phyloP scores from a whole-genome alignment of 345 rosid species.

The Triadica sebifera region DNA sequence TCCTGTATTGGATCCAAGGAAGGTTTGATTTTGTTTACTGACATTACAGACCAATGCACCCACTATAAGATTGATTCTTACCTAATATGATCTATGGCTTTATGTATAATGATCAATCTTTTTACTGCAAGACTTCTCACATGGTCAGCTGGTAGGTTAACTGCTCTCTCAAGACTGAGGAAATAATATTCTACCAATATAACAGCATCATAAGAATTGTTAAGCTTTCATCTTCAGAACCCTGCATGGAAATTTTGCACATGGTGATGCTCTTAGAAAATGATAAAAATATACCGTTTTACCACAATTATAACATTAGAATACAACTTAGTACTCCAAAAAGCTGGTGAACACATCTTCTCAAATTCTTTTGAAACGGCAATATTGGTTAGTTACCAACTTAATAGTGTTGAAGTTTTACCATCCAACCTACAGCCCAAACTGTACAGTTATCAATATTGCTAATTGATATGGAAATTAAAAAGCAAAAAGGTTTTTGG shows the following conservation, averaged over 20 bases:
- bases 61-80: slow-evolving; percentile 18
- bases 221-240: slow-evolving; percentile 38
- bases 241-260: slow-evolving; percentile 34
- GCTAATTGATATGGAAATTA: not conserved
- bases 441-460: no score
- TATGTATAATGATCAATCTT: slow-evolving; percentile 45
- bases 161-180: slow-evolving; percentile 30
- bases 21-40: slow-evolving; percentile 1
- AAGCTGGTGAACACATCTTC: not conserved
- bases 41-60: not conserved
- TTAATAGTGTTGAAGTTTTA: not conserved
- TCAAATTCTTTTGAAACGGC: not conserved
- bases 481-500: not conserved
- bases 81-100: slow-evolving; percentile 55
- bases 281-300: not conserved
- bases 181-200: slow-evolving; percentile 53
- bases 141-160: slow-evolving; percentile 25
- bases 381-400: not conserved
- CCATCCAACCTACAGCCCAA: not conserved
- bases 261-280: not conserved
- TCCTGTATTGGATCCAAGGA: slow-evolving; percentile 25
- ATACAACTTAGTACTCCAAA: not conserved
- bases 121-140: slow-evolving; percentile 41
- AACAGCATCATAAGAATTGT: slow-evolving; percentile 46
- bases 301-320: not conserved